These are phyloP conservation scores for Kappamyces sp. DNA, from an alignment of 192 early-diverging fungal genomes.

Conservation along the genomic window DNA sequence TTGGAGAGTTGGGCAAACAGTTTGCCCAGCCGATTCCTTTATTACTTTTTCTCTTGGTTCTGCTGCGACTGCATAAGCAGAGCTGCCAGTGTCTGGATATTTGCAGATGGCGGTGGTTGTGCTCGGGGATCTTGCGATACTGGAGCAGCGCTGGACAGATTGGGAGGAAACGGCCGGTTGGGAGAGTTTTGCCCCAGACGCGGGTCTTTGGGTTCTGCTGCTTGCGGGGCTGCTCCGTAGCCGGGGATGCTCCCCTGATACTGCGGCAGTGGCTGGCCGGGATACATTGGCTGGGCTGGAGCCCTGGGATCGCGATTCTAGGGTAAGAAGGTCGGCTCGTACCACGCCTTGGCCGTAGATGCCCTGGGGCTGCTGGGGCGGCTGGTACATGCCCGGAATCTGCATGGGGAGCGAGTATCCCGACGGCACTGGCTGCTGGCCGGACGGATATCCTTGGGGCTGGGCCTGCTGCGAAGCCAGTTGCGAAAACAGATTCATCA, in stretches of 20 bases:
- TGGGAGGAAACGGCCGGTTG: background rate
- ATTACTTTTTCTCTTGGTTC: no score
- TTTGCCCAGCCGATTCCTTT: no score
- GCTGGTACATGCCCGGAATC: background rate
- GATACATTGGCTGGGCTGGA: background rate
- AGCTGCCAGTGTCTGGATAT: background rate
- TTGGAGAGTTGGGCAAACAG: no score
- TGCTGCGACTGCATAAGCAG: constrained; percentile 13
- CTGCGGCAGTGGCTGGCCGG: background rate
- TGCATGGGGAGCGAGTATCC: no score
- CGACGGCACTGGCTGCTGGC: no score
- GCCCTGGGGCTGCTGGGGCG: constrained; percentile 7
- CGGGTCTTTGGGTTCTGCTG: constrained; percentile 7
- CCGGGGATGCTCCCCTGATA: background rate
- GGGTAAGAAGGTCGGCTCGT: constrained; percentile 5
- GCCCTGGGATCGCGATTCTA: constrained; percentile 1
- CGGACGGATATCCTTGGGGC: no score
- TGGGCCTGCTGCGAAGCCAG: no score
- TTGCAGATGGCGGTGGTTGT: no score
- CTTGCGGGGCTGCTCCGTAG: background rate
- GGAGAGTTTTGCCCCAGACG: constrained; percentile 5
- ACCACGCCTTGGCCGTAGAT: background rate
- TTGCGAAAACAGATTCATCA: no score
- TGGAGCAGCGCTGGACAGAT: background rate
- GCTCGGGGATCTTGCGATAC: background rate